These are phyloP conservation scores for Acephala macrosclerotiorum DNA, from an alignment of 2,329 filamentous ascomycete genomes.

Conservation along the genomic window DNA sequence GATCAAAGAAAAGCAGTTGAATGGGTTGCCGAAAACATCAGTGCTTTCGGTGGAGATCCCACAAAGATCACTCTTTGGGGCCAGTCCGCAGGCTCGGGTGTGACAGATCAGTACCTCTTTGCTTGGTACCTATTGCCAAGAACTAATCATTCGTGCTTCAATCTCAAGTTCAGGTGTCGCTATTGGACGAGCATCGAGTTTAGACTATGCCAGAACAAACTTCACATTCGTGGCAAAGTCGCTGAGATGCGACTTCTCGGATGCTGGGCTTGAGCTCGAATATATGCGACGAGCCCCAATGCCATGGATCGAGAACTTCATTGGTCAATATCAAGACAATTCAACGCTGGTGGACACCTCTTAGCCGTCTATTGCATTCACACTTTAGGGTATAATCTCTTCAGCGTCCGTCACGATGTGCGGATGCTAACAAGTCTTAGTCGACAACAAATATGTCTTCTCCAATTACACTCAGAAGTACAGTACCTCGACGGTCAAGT, in stretches of 20 bases:
- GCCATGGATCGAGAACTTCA: conserved; percentile 18
- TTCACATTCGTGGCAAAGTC: conserved; percentile 20
- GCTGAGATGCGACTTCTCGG: conserved; percentile 18
- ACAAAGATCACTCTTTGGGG: conserved; percentile 60
- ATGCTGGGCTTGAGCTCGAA: conserved; percentile 15
- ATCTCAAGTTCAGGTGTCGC: conserved; percentile 35
- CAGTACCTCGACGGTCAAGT: conserved; percentile 13
- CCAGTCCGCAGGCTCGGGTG: conserved; percentile 63
- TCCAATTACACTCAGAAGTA: conserved; percentile 18
- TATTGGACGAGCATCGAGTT: conserved; percentile 4
- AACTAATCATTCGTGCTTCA: conserved; percentile 35
- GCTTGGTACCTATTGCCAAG: conserved; percentile 31
- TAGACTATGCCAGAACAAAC: conserved; percentile 16
- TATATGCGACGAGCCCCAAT: conserved; percentile 18
- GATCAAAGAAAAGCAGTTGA: conserved; percentile 65
- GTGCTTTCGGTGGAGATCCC: conserved; percentile 67
- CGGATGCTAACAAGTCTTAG: not conserved
- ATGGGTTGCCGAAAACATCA: conserved; percentile 49
- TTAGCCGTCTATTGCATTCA: conserved; percentile 14
- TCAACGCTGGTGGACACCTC: conserved; percentile 21
- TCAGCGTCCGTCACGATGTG: not conserved
- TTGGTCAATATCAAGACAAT: conserved; percentile 19
- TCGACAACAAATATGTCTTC: conserved; percentile 24
- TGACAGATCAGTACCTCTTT: conserved; percentile 45
- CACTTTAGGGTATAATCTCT: not conserved